phyloP scores from a whole-genome alignment of 2,329 filamentous ascomycete species.

The Penicillium digitatum region DNA sequence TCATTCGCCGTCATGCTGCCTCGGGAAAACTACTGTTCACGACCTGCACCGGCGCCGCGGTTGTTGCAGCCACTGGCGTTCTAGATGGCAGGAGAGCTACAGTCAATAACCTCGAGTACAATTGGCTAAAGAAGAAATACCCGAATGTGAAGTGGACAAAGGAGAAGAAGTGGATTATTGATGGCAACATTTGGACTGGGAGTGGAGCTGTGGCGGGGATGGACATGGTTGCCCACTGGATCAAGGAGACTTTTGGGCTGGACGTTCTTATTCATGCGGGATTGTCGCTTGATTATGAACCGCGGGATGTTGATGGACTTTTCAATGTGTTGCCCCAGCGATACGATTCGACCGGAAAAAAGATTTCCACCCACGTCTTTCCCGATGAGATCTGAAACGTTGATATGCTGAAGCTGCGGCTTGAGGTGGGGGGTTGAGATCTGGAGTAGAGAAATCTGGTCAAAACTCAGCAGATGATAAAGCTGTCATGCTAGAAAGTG shows the following conservation, averaged over 20 bases:
- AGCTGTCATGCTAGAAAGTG: slow-evolving; percentile 1
- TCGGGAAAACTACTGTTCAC: background rate
- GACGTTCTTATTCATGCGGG: slow-evolving; percentile 16
- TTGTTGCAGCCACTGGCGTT: background rate
- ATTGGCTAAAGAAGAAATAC: background rate
- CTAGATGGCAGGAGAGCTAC: background rate
- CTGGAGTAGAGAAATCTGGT: background rate
- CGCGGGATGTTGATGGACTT: slow-evolving; percentile 29
- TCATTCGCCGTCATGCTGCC: background rate
- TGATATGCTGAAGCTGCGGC: background rate
- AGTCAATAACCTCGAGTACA: background rate
- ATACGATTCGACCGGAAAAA: slow-evolving; percentile 29
- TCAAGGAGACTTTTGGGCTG: slow-evolving; percentile 35
- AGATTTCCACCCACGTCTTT: slow-evolving; percentile 27
- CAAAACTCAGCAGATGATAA: background rate
- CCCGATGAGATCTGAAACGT: background rate
- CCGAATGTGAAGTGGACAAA: slow-evolving; percentile 16
- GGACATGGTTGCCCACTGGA: slow-evolving; percentile 44
- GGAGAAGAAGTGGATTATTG: slow-evolving; percentile 45
- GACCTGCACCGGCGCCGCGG: background rate
- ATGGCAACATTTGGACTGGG: slow-evolving; percentile 48
- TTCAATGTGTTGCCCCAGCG: slow-evolving; percentile 27
- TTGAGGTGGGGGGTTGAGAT: background rate
- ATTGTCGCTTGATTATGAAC: background rate
- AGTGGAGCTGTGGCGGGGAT: slow-evolving; percentile 47